Evolutionary conservation across 306 rosid species (phyloP), one percentile per base, ranked within the genome.

Genomic region (Cicer arietinum): DNA sequence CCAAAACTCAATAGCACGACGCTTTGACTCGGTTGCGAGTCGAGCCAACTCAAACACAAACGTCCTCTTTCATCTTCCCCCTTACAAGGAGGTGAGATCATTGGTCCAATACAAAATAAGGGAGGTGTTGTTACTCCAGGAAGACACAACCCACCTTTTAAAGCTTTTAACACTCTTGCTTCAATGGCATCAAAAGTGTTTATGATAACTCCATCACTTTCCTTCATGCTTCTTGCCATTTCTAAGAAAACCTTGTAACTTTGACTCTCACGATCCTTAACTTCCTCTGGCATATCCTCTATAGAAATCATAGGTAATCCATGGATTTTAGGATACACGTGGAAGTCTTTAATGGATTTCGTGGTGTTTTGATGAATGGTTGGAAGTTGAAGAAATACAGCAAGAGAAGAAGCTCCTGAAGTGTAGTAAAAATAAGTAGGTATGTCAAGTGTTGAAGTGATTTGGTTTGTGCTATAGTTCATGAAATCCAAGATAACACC

Each of bases 1-100:
- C 95, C 95, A 13, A 90, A 88, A 45, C 89, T 74, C 47, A 90
- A 57, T 12, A 88, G 83, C 30, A 88, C 89, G 0, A 90, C 95
- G 48, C 87, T 82, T 39, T 54, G 67, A 61, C 63, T 67, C 6
- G 95, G 92, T 10, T 90, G 95, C 7, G 62, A 25, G 62, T 87
- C 81, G 5, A 90, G 80, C 95, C 92, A 88, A 6, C 51, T 67
- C 81, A 88, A 35, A 11, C 65, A 59, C 10, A 3, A 43, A 56
- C 87, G 82, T 46, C 84, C 86, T 0, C 16, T 10, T 5, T 41
- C 16, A 60, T 40, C 71, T 1, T 50, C 73, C 6, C 39, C 59
- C 10, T 51, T 41, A 6, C 11, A 16, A 0, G 48, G 10, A 1
- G 58, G 6, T 0, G 80, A 39, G 11, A 79, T 79, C 57, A 89